Conservation (phyloP, 768 basidiomycete genomes). For the Omphalotus guepiniiformis region DNA sequence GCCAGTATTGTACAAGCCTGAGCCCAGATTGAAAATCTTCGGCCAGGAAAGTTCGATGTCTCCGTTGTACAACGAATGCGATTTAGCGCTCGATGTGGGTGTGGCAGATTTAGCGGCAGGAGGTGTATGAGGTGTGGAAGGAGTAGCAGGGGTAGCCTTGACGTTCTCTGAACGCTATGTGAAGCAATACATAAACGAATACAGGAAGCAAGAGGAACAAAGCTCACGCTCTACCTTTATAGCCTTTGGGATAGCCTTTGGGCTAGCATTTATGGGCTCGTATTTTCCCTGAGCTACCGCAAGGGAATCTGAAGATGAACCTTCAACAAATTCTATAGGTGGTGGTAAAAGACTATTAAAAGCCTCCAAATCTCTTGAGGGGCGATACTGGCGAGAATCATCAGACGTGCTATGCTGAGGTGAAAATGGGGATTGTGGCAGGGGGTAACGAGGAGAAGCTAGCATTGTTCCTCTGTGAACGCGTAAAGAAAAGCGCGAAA, state of each 20-base stretch:
- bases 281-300: slow-evolving; percentile 74
- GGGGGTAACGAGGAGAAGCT: neutral
- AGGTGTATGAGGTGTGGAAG: slow-evolving; percentile 21
- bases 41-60: slow-evolving; percentile 68
- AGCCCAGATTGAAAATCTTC: slow-evolving; percentile 37
- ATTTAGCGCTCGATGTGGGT: slow-evolving; percentile 24
- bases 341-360: slow-evolving; percentile 78
- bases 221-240: slow-evolving; percentile 45
- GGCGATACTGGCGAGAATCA: slow-evolving; percentile 53
- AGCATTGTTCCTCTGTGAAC: slow-evolving; percentile 7
- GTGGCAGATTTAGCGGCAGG: slow-evolving; percentile 24
- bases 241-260: slow-evolving; percentile 54
- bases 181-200: neutral
- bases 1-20: slow-evolving; percentile 78
- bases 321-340: slow-evolving; percentile 81
- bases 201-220: slow-evolving; percentile 6
- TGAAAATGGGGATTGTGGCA: slow-evolving; percentile 2
- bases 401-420: slow-evolving; percentile 30
- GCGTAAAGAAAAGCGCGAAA: too few species aligned
- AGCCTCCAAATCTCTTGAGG: slow-evolving; percentile 65
- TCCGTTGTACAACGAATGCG: slow-evolving; percentile 42
- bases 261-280: slow-evolving; percentile 72
- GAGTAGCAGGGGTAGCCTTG: slow-evolving; percentile 13
- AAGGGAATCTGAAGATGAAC: slow-evolving; percentile 72
- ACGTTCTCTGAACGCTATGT: slow-evolving; percentile 14